Percentiles rank a stretch among this genome's conserved stretches.
Evolutionary conservation across 2,329 filamentous ascomycete species (phyloP).

Genomic region (Paraphaeosphaeria sporulosa): DNA sequence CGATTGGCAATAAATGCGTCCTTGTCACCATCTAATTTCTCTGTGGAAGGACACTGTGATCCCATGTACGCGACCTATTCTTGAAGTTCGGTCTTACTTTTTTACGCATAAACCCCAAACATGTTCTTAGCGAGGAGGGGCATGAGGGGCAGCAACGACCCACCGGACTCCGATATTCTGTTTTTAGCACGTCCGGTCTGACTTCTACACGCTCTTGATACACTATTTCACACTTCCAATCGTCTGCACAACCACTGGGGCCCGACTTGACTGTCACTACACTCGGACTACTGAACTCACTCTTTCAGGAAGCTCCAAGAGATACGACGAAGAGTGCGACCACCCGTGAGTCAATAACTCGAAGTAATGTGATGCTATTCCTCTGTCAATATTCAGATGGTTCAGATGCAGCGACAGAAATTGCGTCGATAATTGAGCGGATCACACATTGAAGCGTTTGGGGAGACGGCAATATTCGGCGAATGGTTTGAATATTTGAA

Average conservation of each 20-base stretch:
- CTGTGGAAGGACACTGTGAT: background rate
- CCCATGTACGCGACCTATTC: background rate
- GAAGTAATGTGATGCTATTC: background rate
- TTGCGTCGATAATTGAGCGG: background rate
- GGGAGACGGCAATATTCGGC: background rate
- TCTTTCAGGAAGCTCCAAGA: background rate
- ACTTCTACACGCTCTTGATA: conserved; percentile 10
- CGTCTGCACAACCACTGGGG: background rate
- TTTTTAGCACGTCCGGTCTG: conserved; percentile 4
- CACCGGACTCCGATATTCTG: conserved; percentile 3
- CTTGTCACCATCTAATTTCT: background rate
- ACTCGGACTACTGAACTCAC: background rate
- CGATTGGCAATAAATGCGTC: background rate
- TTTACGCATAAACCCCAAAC: background rate
- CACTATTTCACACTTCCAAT: background rate
- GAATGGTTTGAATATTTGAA: background rate
- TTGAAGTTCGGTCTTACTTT: background rate
- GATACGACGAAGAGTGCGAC: background rate
- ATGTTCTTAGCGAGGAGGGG: background rate
- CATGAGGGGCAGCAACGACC: background rate
- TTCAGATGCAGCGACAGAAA: background rate
- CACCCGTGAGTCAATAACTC: background rate
- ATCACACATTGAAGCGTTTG: background rate
- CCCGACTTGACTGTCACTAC: conserved; percentile 2
- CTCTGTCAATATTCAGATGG: background rate